phyloP scores from a whole-genome alignment of 768 basidiomycete species.

The Porphyrellus cyaneotinctus region DNA sequence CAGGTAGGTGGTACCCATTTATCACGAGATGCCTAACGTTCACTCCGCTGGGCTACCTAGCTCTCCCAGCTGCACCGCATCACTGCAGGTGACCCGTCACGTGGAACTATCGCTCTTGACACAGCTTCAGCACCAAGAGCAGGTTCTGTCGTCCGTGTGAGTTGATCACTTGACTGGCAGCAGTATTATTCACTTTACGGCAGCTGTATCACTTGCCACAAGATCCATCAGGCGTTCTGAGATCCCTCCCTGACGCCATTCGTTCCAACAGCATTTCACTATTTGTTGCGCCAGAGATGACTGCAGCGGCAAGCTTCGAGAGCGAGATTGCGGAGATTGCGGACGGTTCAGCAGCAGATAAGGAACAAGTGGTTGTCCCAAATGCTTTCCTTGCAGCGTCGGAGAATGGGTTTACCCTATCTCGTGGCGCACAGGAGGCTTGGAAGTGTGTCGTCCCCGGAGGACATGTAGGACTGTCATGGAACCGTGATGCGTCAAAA shows the following conservation, averaged over 20 bases:
- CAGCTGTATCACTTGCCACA: constrained; percentile 44
- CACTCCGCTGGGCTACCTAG: constrained; percentile 24
- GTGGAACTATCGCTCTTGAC: constrained; percentile 62
- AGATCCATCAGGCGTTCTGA: not conserved
- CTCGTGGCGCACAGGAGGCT: constrained; percentile 27
- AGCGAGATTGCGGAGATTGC: not conserved
- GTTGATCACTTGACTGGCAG: constrained; percentile 4
- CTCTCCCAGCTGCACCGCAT: constrained; percentile 50
- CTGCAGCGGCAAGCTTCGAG: not conserved
- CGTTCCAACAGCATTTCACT: constrained; percentile 20
- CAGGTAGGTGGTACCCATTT: constrained; percentile 2
- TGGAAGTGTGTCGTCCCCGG: constrained; percentile 46
- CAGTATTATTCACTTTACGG: not conserved
- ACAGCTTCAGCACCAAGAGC: constrained; percentile 45
- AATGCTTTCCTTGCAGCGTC: constrained; percentile 44
- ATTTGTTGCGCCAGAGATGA: constrained; percentile 22
- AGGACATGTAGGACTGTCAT: constrained; percentile 17
- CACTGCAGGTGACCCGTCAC: constrained; percentile 67
- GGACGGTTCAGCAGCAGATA: not conserved
- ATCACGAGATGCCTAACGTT: not conserved
- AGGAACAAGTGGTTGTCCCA: not conserved
- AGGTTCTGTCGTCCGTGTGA: constrained; percentile 52
- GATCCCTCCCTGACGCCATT: constrained; percentile 2
- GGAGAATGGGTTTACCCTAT: constrained; percentile 50
- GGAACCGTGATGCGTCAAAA: not conserved